These are phyloP conservation scores for Tillandsia leiboldiana DNA, from an alignment of 176 grass and related monocot genomes.

Conservation along the genomic window DNA sequence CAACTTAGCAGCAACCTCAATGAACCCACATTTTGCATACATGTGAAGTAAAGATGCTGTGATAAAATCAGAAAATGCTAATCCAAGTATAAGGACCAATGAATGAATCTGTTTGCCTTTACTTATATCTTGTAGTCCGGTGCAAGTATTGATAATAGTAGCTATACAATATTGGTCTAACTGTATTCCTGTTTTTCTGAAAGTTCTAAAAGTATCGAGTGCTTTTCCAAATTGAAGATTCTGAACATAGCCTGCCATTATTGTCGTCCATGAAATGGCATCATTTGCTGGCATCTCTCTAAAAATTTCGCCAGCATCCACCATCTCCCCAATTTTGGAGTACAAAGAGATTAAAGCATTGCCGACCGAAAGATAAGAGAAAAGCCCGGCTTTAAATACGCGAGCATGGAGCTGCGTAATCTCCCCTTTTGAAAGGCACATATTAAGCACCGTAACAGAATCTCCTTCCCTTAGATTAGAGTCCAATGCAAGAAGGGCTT, in stretches of 20 bases:
- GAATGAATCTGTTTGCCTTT: slow-evolving; percentile 64
- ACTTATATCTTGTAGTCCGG: slow-evolving; percentile 46
- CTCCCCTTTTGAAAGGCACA: slow-evolving; percentile 54
- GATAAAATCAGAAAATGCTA: slow-evolving; percentile 49
- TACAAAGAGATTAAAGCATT: slow-evolving; percentile 84
- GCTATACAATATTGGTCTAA: slow-evolving; percentile 52
- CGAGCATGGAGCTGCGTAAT: slow-evolving; percentile 61
- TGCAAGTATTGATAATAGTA: slow-evolving; percentile 56
- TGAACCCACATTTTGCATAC: slow-evolving; percentile 77
- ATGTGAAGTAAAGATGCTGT: slow-evolving; percentile 69
- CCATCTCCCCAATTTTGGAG: slow-evolving; percentile 45
- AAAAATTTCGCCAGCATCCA: slow-evolving; percentile 37
- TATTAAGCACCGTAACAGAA: slow-evolving; percentile 48
- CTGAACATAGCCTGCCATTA: slow-evolving; percentile 69
- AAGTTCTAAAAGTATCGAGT: slow-evolving; percentile 50
- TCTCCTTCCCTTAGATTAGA: slow-evolving; percentile 64
- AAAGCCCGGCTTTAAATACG: slow-evolving; percentile 51
- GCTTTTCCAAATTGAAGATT: slow-evolving; percentile 43
- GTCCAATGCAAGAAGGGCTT: slow-evolving; percentile 46
- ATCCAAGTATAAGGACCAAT: slow-evolving; percentile 59
- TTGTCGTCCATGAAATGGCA: slow-evolving; percentile 66
- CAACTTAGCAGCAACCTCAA: slow-evolving; percentile 37
- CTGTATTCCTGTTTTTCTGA: slow-evolving; percentile 32
- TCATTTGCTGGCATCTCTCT: slow-evolving; percentile 34
- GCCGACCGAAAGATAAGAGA: slow-evolving; percentile 45